phyloP scores from a whole-genome alignment of 805 yeast species.

The Hanseniaspora guilliermondii region DNA sequence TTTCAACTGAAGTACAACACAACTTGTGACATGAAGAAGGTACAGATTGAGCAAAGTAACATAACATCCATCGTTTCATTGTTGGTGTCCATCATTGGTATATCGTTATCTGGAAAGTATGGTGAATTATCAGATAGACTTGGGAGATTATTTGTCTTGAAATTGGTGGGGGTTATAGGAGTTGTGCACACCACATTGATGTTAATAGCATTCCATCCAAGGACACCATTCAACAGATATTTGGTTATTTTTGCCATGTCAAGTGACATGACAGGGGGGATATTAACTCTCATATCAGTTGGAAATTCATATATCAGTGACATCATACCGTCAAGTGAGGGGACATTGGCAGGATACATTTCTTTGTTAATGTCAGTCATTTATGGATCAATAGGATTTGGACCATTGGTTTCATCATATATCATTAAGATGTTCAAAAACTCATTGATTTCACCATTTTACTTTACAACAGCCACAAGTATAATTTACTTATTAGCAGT shows the following conservation, averaged over 20 bases:
- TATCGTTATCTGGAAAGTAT: conserved; percentile 47
- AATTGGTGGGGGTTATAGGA: conserved; percentile 24
- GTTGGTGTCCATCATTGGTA: conserved; percentile 33
- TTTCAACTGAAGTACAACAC: conserved; percentile 23
- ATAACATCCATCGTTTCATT: conserved; percentile 37
- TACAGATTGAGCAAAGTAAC: conserved; percentile 36
- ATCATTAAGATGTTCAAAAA: conserved; percentile 23
- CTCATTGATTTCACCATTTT: conserved; percentile 26
- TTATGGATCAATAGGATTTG: conserved; percentile 48
- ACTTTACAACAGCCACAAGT: conserved; percentile 22
- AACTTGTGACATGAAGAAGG: conserved; percentile 30
- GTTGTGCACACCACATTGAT: conserved; percentile 19
- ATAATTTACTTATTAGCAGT: conserved; percentile 29
- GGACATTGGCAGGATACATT: conserved; percentile 46
- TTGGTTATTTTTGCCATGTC: conserved; percentile 34
- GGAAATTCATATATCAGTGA: conserved; percentile 64
- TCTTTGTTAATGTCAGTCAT: conserved; percentile 41
- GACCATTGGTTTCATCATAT: conserved; percentile 48
- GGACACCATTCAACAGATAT: conserved; percentile 29
- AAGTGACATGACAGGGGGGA: conserved; percentile 50
- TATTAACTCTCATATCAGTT: conserved; percentile 42
- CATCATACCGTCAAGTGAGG: conserved; percentile 47
- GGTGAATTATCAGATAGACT: conserved; percentile 51
- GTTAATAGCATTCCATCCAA: conserved; percentile 25
- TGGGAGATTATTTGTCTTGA: conserved; percentile 46